Conservation (phyloP, 2,329 filamentous ascomycete species). For the Didymella glomerata region DNA sequence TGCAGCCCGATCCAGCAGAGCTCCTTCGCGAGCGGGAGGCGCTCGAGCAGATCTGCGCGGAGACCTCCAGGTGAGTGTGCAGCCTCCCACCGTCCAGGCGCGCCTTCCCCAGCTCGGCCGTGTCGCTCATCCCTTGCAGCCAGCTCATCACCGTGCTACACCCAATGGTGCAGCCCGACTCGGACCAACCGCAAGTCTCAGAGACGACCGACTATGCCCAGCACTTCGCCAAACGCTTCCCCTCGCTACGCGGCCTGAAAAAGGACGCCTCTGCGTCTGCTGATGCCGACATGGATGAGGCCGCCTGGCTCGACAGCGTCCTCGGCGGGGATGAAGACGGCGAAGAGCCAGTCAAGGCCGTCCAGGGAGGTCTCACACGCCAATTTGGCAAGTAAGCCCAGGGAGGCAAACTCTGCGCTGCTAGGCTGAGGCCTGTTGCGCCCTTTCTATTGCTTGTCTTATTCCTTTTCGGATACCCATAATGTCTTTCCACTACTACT, state of each 20-base stretch:
- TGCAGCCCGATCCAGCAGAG: constrained; percentile 59
- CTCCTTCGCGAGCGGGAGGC: constrained; percentile 58
- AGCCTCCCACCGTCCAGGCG: neutral
- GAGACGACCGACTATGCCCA: constrained; percentile 53
- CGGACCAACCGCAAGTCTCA: constrained; percentile 30
- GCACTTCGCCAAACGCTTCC: constrained; percentile 55
- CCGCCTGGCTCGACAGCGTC: constrained; percentile 45
- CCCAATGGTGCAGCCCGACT: constrained; percentile 51
- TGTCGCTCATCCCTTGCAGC: constrained; percentile 48
- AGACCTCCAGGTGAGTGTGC: constrained; percentile 56
- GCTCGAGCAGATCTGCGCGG: constrained; percentile 59
- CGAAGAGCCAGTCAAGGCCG: constrained; percentile 44
- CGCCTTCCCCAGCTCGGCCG: constrained; percentile 3
- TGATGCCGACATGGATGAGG: constrained; percentile 45
- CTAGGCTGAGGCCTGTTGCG: constrained; percentile 24
- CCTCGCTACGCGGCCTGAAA: constrained; percentile 33
- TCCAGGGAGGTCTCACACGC: constrained; percentile 48
- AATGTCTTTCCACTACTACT: constrained; percentile 24
- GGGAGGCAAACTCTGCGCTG: neutral
- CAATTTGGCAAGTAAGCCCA: constrained; percentile 45
- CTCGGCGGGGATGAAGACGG: constrained; percentile 39
- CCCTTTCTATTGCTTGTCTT: constrained; percentile 38
- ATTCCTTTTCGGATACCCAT: constrained; percentile 42
- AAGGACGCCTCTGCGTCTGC: constrained; percentile 33
- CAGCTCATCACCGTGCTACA: constrained; percentile 61